These are phyloP conservation scores for Penicillium vulpinum DNA, from an alignment of 2,329 filamentous ascomycete species.

Conservation along the genomic window DNA sequence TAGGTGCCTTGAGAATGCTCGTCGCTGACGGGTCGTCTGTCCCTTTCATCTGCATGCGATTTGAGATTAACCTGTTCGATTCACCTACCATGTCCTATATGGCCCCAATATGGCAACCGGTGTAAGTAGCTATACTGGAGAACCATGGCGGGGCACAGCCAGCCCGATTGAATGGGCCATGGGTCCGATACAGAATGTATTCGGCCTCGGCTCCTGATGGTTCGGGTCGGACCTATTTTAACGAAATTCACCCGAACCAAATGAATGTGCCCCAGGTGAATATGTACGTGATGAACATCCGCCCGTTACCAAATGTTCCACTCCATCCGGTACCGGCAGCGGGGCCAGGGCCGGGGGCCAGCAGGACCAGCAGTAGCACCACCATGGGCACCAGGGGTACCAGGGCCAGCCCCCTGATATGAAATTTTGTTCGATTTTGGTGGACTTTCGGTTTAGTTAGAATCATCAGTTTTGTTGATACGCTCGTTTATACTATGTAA, in stretches of 20 bases:
- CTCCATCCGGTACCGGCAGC: accelerated
- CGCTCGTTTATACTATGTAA: not conserved
- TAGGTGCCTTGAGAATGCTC: accelerated
- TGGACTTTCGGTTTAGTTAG: not conserved
- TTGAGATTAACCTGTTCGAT: not conserved
- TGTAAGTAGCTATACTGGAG: not conserved
- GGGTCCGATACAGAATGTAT: not conserved
- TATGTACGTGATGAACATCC: too few relatives aligned
- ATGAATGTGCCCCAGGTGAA: not conserved
- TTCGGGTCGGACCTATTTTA: not conserved
- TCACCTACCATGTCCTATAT: accelerated
- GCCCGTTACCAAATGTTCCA: not conserved
- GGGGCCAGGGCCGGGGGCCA: too few relatives aligned
- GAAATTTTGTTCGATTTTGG: not conserved
- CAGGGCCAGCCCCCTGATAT: not conserved
- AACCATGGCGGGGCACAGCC: too few relatives aligned
- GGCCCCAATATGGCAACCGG: not conserved
- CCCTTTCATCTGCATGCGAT: not conserved
- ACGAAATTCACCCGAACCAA: not conserved
- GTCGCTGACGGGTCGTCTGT: not conserved
- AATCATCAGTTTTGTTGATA: not conserved
- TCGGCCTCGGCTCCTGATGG: not conserved
- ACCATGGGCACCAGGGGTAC: too few relatives aligned
- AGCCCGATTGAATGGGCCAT: not conserved
- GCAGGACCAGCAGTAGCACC: not conserved